Evolutionary conservation across 345 rosid species (phyloP).

Genomic region (Citrus medica): DNA sequence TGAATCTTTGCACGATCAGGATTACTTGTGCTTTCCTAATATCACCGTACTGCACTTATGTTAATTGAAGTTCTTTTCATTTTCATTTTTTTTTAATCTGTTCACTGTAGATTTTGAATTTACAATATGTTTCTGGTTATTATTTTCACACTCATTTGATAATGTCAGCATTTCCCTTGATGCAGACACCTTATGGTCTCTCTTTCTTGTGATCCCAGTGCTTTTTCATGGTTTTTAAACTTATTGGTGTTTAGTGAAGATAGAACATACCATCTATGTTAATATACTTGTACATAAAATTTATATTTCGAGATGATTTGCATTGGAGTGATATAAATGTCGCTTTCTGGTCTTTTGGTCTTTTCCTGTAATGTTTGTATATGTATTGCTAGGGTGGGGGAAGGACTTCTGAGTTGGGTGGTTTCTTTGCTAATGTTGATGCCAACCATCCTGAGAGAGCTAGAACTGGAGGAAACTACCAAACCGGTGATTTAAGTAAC

Average conservation of each 20-base stretch:
- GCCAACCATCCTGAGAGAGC: conserved; percentile 52
- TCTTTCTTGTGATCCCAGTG: background rate
- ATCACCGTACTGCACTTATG: background rate
- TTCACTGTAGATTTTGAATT: background rate
- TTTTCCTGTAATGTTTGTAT: conserved; percentile 18
- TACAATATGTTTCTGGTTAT: background rate
- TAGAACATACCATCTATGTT: background rate
- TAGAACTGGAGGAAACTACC: conserved; percentile 40
- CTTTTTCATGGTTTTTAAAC: background rate
- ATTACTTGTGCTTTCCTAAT: background rate
- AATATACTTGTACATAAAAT: background rate
- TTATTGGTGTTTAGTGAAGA: background rate
- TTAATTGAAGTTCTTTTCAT: background rate
- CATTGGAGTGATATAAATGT: background rate
- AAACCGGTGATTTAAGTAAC: conserved; percentile 33
- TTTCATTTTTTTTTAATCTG: background rate
- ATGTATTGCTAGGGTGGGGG: conserved; percentile 54
- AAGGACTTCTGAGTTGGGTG: conserved; percentile 65
- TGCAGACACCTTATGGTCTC: background rate
- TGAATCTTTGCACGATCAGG: background rate
- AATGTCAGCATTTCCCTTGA: background rate
- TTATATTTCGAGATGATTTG: background rate
- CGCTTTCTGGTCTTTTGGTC: background rate
- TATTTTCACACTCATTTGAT: background rate
- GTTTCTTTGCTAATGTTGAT: conserved; percentile 72